phyloP scores from a whole-genome alignment of 164 flowering plant species.

The Magnolia officinalis region DNA sequence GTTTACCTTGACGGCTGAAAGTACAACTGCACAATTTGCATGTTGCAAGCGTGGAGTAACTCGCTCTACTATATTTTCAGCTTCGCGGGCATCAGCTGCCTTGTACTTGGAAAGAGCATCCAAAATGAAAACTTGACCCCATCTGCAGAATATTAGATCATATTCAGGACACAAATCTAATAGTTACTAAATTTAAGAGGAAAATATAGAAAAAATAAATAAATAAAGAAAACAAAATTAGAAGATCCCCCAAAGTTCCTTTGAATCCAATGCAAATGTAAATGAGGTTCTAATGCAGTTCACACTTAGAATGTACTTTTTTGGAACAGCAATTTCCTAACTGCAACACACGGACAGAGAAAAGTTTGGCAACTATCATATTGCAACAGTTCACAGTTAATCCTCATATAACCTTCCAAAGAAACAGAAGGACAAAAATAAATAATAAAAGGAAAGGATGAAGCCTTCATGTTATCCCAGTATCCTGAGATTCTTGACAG shows the following conservation, averaged over 20 bases:
- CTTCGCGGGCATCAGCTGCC: slow-evolving; percentile 98
- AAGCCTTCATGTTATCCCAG: too few relatives aligned
- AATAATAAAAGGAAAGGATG: too few relatives aligned
- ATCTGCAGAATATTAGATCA: slow-evolving; percentile 41
- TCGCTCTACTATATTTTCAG: slow-evolving; percentile 96
- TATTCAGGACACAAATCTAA: neutral
- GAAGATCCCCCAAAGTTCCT: neutral
- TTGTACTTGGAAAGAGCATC: slow-evolving; percentile 97
- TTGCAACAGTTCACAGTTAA: too few relatives aligned
- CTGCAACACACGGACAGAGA: too few relatives aligned
- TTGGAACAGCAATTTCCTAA: neutral
- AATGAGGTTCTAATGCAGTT: neutral
- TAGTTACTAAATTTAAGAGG: neutral
- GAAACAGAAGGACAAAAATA: too few relatives aligned
- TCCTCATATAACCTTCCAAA: too few relatives aligned
- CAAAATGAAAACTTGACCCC: slow-evolving; percentile 99
- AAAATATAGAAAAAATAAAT: too few relatives aligned
- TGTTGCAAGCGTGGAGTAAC: slow-evolving; percentile 97
- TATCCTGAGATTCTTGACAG: too few relatives aligned
- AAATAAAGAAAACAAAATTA: too few relatives aligned
- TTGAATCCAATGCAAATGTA: neutral
- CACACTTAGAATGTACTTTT: neutral
- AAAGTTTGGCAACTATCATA: too few relatives aligned
- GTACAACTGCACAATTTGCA: slow-evolving; percentile 99
- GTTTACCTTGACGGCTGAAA: slow-evolving; percentile 95